phyloP scores from a whole-genome alignment of 768 basidiomycete genomes.

The Clathrus columnatus region DNA sequence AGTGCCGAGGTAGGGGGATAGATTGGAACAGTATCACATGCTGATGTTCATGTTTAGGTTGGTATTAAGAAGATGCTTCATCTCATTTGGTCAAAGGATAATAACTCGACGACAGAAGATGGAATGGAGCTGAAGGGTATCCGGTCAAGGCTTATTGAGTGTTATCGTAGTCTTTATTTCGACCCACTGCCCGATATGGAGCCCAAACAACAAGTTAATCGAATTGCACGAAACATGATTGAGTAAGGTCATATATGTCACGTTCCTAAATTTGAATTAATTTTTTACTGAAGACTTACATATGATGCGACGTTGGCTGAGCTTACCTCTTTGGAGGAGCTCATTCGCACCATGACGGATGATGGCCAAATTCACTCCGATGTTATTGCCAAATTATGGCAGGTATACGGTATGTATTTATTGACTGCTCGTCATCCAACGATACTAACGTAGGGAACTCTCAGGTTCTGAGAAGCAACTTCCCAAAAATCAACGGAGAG shows the following conservation, averaged over 20 bases:
- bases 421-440: not conserved
- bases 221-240: conserved; percentile 95
- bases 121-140: conserved; percentile 81
- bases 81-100: conserved; percentile 95
- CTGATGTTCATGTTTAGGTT: conserved; percentile 31
- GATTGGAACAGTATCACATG: not conserved
- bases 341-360: conserved; percentile 95
- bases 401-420: conserved; percentile 79
- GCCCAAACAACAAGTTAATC: conserved; percentile 78
- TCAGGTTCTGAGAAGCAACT: conserved; percentile 67
- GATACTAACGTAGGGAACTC: not conserved
- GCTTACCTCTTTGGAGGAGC: conserved; percentile 90
- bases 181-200: conserved; percentile 67
- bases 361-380: conserved; percentile 76
- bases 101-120: conserved; percentile 67
- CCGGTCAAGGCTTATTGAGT: conserved; percentile 78
- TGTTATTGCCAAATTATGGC: conserved; percentile 88
- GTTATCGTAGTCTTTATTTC: conserved; percentile 83
- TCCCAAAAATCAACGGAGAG: conserved; percentile 79
- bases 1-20: conserved; percentile 54
- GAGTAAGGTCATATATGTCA: conserved; percentile 46
- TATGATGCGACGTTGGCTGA: conserved; percentile 91
- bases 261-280: not conserved
- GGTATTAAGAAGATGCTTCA: conserved; percentile 97
- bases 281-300: conserved; percentile 51